These are phyloP conservation scores for Boletellus sp. DNA, from an alignment of 1,284 basidiomycete genomes.

Conservation along the genomic window DNA sequence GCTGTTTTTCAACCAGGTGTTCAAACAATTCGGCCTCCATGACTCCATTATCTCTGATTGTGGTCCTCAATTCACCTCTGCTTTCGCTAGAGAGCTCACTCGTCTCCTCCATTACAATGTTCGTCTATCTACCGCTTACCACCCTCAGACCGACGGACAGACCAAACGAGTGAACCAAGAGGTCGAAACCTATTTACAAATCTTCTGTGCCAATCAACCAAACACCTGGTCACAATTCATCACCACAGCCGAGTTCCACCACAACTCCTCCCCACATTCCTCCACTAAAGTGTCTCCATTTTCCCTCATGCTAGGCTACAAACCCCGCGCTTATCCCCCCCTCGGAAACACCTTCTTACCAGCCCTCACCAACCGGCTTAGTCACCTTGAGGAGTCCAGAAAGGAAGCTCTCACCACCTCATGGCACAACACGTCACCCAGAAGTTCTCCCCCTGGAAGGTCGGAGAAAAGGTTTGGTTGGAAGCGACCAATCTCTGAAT, in stretches of 20 bases:
- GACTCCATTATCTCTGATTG: neutral
- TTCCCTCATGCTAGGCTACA: neutral
- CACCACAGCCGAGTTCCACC: neutral
- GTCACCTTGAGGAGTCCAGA: too few species aligned
- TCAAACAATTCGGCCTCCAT: neutral
- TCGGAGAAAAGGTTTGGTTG: neutral
- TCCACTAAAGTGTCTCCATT: neutral
- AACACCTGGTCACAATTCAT: neutral
- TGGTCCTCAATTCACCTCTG: neutral
- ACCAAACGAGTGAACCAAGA: neutral
- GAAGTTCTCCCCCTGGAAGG: neutral
- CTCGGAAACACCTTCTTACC: neutral
- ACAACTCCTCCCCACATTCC: too few species aligned
- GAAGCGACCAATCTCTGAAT: neutral
- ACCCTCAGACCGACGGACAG: neutral
- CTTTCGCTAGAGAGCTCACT: neutral
- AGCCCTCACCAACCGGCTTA: neutral
- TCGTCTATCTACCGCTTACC: neutral
- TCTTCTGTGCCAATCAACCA: neutral
- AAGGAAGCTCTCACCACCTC: neutral
- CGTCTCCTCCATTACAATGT: neutral
- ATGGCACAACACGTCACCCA: neutral
- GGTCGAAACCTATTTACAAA: neutral
- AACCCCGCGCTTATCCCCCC: neutral
- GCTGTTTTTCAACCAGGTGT: neutral